Evolutionary conservation across 2,329 filamentous ascomycete genomes (phyloP), one percentile per base, ranked within the genome.

Genomic region (Magnaporthiopsis rhizophila): DNA sequence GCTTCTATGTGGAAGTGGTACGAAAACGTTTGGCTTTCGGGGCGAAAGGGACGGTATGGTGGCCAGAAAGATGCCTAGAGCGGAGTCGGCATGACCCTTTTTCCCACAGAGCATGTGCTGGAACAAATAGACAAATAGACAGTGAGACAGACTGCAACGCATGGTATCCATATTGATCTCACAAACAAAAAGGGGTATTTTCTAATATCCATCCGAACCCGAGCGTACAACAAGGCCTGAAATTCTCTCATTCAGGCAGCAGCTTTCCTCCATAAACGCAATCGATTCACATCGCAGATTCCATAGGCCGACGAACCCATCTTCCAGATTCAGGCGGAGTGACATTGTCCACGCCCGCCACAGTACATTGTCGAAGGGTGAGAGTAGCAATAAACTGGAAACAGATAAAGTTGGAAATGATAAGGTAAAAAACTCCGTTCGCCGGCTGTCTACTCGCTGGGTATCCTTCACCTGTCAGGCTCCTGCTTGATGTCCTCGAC

Each of bases 401-500:
- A 53, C 21, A 15, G 21, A 9, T n/a, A 8, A 53, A 1, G 45
- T 45, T 4, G 7, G 38, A 53, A 9, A 53, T 53, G 1, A n/a
- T n/a, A n/a, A n/a, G n/a, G n/a, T n/a, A n/a, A n/a, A n/a, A n/a
- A 53, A 53, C 45, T 53, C 18, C 8, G 18, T n/a, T 53, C 18
- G 21, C 9, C 45, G 45, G 21, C 45, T n/a, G 6, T 7, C 21
- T 21, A 13, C 21, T 53, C 21, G 45, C 3, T n/a, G 5, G 45
- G 21, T n/a, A 53, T n/a, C 45, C 45, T 13, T 53, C 45, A 53
- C 45, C 45, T 53, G 18, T 53, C 45, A 21, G 45, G 45, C 45
- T 50, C 60, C 38, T 45, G 36, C 36, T 62, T 62, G 60, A 53
- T 45, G 64, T 78, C 81, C 65, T 88, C 84, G 56, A 88, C 79